Base-by-base conservation (phyloP, 2,329 filamentous ascomycete species). In the Beauveria pseudobassiana region DNA sequence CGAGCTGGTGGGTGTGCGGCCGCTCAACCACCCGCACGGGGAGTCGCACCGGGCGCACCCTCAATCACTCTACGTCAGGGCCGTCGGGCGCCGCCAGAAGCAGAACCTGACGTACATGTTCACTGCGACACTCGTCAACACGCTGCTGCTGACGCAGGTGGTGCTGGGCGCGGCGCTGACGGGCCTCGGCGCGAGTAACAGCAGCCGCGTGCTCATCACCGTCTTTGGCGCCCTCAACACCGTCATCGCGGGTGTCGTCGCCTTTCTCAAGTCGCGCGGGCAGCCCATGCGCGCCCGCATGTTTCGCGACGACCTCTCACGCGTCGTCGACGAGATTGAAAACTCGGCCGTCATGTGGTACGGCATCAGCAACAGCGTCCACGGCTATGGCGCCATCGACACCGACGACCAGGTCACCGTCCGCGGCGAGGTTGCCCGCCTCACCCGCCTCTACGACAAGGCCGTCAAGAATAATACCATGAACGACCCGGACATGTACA, bases 291-390 rank as follows among this genome's bases (percentile, higher is more conserved):
- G 66, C 28, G 59, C 65, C 16, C 63, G 65, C 57, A 65, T 67
- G 61, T 67, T 67, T 64, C 64, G 65, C 34, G 66, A 67, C 61
- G 66, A 67, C 53, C 61, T 67, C 28, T 62, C 64, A 7, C 64
- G 66, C 49, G 66, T 67, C 6, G 66, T 67, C 18, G 66, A 66
- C 55, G 66, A 67, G 63, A 67, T 67, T 53, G 66, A 67, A 51
- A 67, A 66, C 61, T 65, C 64, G 53, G 66, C 64, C 30, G 61
- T 67, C 51, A 67, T 67, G 66, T 67, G 66, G 66, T 65, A 63
- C 53, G 66, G 66, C 42, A 65, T 67, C 62, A 64, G 63, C 59
- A 22, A 55, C 12, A 49, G 54, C 14, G 61, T 50, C 5, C 64
- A 67, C 48, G 66, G 66, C 28, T 67, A 67, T 45, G 65, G 65